Evolutionary conservation across 306 rosid genomes (phyloP).

Genomic region (Malus asiatica): DNA sequence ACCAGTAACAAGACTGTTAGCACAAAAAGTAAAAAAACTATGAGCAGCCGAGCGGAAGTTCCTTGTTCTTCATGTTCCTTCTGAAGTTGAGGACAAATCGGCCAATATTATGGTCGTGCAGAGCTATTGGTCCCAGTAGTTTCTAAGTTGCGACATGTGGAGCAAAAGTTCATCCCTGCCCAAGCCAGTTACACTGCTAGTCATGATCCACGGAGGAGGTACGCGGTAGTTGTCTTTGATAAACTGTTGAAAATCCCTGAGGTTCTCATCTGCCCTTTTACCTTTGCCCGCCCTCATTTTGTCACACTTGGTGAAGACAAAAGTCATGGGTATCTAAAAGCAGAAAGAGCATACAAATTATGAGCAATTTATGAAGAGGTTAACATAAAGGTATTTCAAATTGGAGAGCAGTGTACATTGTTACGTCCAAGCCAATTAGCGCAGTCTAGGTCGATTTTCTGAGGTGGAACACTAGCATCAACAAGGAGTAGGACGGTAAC

Average conservation of each 20-base stretch:
- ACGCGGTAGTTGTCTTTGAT: slow-evolving; percentile 54
- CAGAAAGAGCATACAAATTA: slow-evolving; percentile 6
- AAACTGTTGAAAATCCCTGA: slow-evolving; percentile 69
- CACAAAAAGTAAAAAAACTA: background rate
- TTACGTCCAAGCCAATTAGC: slow-evolving; percentile 96
- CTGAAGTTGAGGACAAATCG: background rate
- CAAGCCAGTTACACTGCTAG: slow-evolving; percentile 78
- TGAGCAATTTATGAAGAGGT: background rate
- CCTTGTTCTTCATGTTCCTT: background rate
- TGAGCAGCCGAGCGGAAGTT: background rate
- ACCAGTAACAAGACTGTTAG: background rate
- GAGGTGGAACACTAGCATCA: slow-evolving; percentile 94
- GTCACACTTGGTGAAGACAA: slow-evolving; percentile 91
- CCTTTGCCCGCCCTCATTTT: slow-evolving; percentile 71
- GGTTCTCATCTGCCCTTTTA: slow-evolving; percentile 70
- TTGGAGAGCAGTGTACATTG: slow-evolving; percentile 35
- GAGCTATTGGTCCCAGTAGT: slow-evolving; percentile 74
- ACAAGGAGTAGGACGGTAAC: slow-evolving; percentile 80
- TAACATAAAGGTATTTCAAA: background rate
- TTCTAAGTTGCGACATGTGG: slow-evolving; percentile 82
- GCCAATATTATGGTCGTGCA: background rate
- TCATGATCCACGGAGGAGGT: slow-evolving; percentile 94
- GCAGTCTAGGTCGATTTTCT: slow-evolving; percentile 85
- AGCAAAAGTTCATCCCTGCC: slow-evolving; percentile 87
- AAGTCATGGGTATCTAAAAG: slow-evolving; percentile 72